A percentile compares a stretch with the other conserved stretches of the same genome.
Evolutionary conservation across 768 basidiomycete species (phyloP).

Genomic region (Tricholoma terreum): DNA sequence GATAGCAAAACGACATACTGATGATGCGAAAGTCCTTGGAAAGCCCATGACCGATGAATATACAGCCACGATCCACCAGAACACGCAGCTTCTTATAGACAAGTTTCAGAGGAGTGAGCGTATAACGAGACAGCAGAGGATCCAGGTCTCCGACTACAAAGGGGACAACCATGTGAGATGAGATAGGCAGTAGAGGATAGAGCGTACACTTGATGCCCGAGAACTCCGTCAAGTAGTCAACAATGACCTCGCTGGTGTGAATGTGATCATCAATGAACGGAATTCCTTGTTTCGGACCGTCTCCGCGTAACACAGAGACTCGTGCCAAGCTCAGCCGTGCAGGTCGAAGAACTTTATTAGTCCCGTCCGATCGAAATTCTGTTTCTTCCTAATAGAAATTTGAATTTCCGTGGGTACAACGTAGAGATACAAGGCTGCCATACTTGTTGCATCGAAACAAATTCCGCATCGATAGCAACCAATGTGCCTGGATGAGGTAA

Average conservation of each 20-base stretch:
- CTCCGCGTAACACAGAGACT: slow-evolving; percentile 89
- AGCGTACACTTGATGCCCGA: slow-evolving; percentile 89
- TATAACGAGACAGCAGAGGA: slow-evolving; percentile 76
- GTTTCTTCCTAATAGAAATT: slow-evolving; percentile 72
- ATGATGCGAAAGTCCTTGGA: slow-evolving; percentile 98
- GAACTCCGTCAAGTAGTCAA: slow-evolving; percentile 96
- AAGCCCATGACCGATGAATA: slow-evolving; percentile 96
- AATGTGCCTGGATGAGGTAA: slow-evolving; percentile 82
- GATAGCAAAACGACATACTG: slow-evolving; percentile 52
- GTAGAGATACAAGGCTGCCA: slow-evolving; percentile 4
- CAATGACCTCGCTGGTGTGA: slow-evolving; percentile 91
- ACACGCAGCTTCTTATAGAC: slow-evolving; percentile 97
- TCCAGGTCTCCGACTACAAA: slow-evolving; percentile 87
- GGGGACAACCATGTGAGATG: slow-evolving; percentile 4
- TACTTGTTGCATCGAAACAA: slow-evolving; percentile 95
- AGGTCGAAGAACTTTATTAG: slow-evolving; percentile 88
- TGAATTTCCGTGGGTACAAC: background rate
- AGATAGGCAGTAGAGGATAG: background rate
- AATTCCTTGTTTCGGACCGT: slow-evolving; percentile 72
- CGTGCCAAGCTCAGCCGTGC: slow-evolving; percentile 90
- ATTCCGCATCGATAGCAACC: slow-evolving; percentile 96
- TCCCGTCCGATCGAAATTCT: slow-evolving; percentile 92
- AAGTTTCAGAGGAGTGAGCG: slow-evolving; percentile 92
- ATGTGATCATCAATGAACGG: slow-evolving; percentile 99
- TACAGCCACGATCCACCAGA: slow-evolving; percentile 91